These are phyloP conservation scores for Fonsecaea monophora DNA, from an alignment of 2,329 filamentous ascomycete species.

Conservation along the genomic window DNA sequence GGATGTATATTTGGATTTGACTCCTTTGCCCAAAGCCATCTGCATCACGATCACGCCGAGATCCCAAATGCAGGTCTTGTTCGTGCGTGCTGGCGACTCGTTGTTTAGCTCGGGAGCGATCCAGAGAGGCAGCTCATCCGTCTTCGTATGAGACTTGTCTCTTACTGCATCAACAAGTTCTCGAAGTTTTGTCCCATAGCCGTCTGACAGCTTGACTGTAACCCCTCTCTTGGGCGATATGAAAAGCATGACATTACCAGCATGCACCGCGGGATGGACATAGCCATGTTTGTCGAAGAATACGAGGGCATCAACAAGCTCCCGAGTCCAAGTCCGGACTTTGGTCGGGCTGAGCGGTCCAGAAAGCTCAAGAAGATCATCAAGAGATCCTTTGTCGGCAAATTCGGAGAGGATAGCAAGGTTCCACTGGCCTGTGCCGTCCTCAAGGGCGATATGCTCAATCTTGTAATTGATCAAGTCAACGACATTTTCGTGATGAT, in stretches of 20 bases:
- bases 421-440: conserved; percentile 64
- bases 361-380: conserved; percentile 80
- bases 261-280: conserved; percentile 81
- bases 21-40: conserved; percentile 87
- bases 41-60: conserved; percentile 90
- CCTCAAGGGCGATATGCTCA: conserved; percentile 56
- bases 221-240: conserved; percentile 72
- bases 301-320: conserved; percentile 85
- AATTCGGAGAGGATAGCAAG: conserved; percentile 77
- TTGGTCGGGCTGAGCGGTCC: conserved; percentile 75
- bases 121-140: conserved; percentile 83
- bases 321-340: conserved; percentile 87
- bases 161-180: conserved; percentile 58
- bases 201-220: conserved; percentile 75
- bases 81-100: conserved; percentile 62
- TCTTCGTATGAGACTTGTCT: conserved; percentile 61
- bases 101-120: conserved; percentile 76
- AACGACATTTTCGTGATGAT: conserved; percentile 78
- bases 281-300: conserved; percentile 86
- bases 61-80: conserved; percentile 93
- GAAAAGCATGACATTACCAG: conserved; percentile 79
- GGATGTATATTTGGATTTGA: conserved; percentile 77
- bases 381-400: conserved; percentile 80
- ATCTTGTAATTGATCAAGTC: conserved; percentile 85
- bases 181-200: conserved; percentile 54